Base-by-base conservation (phyloP, 225 moss, liverwort and hornwort genomes). In the Lunularia cruciata region DNA sequence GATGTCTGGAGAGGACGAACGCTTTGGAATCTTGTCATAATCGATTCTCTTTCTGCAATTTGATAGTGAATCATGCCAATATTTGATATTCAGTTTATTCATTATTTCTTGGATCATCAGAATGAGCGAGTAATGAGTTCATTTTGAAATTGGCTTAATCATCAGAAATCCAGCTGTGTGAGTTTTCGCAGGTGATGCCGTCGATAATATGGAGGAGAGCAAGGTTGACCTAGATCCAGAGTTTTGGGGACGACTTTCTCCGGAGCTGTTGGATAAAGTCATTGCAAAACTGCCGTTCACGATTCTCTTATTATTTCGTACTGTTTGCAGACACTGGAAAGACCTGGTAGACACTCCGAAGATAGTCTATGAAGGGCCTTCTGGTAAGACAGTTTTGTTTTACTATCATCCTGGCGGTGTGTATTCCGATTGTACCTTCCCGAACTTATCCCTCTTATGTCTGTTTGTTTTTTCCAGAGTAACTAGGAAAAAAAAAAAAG, bases 241-340 rank as follows among this genome's bases (percentile, higher is more conserved):
- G 16, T 33, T 65, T 11, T 65, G 64, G 64, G 16, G 27, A 22
- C 27, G 15, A 19, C 27, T 65, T 12, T 22, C 30, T 9, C 27
- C 46, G 22, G 64, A 65, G n/a, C 31, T 65, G 19, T 8, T 65
- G 33, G 64, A 65, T 12, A 43, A 47, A 31, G 64, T 65, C 46
- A 45, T 65, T 8, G 38, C 45, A 8, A 65, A 65, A 25, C 46
- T 65, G 28, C 46, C 64, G n/a, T n/a, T n/a, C n/a, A n/a, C n/a
- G n/a, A 57, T 25, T 57, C 57, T 47, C 47, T 38, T 28, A 28
- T 9, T 3, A 27, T 47, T 46, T 16, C 64, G 45, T 38, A 5
- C n/a, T 40, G 62, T 62, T 3, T 62, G 22, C 31, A 25, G 20
- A 6, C 22, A 39, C 3, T 62, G 62, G 62, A 62, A 62, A 42